These are phyloP conservation scores for Diaporthe citriasiana DNA, from an alignment of 2,329 filamentous ascomycete genomes.

Conservation along the genomic window DNA sequence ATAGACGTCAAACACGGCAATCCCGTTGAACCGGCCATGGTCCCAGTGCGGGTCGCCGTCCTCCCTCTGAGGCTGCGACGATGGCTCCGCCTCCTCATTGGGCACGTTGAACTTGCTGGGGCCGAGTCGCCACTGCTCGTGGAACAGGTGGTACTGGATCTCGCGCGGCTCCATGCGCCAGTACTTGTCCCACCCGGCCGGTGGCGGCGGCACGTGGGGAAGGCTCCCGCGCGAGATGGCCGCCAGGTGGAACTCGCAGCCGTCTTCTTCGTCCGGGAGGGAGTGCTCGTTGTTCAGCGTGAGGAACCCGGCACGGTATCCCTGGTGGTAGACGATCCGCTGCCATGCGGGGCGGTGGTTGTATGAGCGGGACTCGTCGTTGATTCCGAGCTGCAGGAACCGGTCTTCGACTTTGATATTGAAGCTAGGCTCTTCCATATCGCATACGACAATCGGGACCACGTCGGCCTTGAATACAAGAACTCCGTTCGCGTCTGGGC, in stretches of 20 bases:
- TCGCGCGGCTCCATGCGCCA: neutral
- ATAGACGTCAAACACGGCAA: neutral
- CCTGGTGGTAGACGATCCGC: slow-evolving; percentile 13
- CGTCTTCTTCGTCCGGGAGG: neutral
- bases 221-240: neutral
- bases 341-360: neutral
- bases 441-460: neutral
- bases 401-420: slow-evolving; percentile 1
- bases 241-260: neutral
- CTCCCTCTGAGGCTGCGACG: neutral
- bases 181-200: neutral
- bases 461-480: neutral
- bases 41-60: slow-evolving; percentile 13
- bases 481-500: neutral
- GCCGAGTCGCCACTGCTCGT: neutral
- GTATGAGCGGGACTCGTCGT: neutral
- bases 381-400: neutral
- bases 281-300: neutral
- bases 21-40: neutral
- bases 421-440: neutral
- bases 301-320: slow-evolving; percentile 9
- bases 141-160: neutral
- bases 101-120: neutral
- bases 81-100: neutral
- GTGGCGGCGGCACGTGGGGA: neutral